These are phyloP conservation scores for Colletotrichum spaethianum DNA, from an alignment of 2,329 filamentous ascomycete species.

Conservation along the genomic window DNA sequence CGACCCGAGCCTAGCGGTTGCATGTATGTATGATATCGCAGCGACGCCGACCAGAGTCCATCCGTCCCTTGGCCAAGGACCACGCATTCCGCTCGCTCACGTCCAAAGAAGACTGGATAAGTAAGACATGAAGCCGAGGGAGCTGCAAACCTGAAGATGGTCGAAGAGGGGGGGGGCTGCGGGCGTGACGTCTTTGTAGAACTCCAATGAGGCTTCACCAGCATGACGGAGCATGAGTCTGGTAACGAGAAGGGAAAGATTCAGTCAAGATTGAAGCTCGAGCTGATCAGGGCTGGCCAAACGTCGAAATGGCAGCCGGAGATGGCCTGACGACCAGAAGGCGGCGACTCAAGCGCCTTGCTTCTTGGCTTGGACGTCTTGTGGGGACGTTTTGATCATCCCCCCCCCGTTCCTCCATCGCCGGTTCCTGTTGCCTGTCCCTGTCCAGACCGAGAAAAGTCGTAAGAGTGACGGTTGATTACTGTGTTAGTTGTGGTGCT, in stretches of 20 bases:
- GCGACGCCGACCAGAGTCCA: neutral
- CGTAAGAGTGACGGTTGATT: neutral
- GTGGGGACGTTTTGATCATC: neutral
- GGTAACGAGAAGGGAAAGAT: neutral
- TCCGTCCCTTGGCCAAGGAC: neutral
- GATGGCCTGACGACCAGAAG: neutral
- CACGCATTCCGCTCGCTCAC: neutral
- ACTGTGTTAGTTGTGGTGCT: neutral
- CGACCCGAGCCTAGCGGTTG: neutral
- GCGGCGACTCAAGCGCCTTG: conserved; percentile 15
- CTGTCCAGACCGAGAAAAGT: neutral
- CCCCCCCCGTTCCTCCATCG: neutral
- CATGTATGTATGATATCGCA: neutral
- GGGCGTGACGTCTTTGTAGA: neutral
- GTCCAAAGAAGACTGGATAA: neutral
- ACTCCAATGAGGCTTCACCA: neutral
- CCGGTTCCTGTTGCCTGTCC: neutral
- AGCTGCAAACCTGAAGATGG: neutral
- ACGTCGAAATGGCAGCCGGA: neutral
- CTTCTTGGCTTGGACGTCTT: neutral
- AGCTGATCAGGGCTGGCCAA: neutral
- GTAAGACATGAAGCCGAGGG: neutral
- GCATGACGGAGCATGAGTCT: neutral
- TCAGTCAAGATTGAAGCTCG: neutral
- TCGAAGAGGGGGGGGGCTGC: neutral